These are phyloP conservation scores for Physaria fendleri DNA, from an alignment of 345 rosid genomes.

Conservation along the genomic window DNA sequence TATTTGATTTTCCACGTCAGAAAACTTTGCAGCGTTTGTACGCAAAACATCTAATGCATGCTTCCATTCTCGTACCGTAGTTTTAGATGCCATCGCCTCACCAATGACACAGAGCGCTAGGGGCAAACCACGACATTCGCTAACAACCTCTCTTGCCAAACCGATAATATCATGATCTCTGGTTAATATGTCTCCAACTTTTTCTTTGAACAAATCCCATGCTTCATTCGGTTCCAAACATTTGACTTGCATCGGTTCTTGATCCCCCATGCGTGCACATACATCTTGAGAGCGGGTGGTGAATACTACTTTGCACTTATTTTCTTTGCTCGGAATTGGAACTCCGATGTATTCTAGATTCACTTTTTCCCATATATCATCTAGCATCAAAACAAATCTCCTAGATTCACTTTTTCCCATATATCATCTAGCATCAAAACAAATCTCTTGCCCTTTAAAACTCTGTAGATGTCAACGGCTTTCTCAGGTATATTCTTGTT, in stretches of 20 bases:
- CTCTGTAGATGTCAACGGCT: no score
- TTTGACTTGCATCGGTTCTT: not conserved
- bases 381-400: no score
- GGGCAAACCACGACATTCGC: not conserved
- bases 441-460: no score
- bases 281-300: not conserved
- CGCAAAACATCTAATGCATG: constrained; percentile 5
- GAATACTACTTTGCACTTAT: not conserved
- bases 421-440: no score
- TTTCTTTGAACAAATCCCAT: not conserved
- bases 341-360: no score
- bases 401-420: no score
- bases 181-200: not conserved
- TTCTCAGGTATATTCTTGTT: no score
- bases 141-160: not conserved
- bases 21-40: not conserved
- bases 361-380: no score
- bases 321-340: not conserved
- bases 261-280: not conserved
- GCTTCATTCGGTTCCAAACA: not conserved
- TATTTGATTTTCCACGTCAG: constrained; percentile 18
- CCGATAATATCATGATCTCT: not conserved
- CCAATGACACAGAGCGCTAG: not conserved
- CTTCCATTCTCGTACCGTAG: constrained; percentile 24
- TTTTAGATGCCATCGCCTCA: constrained; percentile 27